These are phyloP conservation scores for Colletotrichum orbiculare DNA, from an alignment of 2,329 filamentous ascomycete species.

Conservation along the genomic window DNA sequence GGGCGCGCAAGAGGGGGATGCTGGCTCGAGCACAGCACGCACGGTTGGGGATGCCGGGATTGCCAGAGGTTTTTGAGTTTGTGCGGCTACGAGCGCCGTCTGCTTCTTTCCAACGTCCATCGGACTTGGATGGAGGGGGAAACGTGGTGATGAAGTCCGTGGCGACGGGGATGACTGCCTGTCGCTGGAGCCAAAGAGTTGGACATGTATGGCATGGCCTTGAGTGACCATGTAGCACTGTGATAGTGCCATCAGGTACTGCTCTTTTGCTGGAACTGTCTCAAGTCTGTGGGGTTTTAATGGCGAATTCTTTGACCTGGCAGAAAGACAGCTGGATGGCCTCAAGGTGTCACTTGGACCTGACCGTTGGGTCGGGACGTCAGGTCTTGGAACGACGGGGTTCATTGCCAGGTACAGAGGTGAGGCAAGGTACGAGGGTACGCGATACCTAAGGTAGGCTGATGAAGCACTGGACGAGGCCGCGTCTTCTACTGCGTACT, in stretches of 20 bases:
- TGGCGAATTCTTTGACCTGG: background rate
- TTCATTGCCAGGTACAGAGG: too few relatives aligned
- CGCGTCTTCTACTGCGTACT: background rate
- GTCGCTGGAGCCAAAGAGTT: too few relatives aligned
- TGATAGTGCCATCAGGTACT: background rate
- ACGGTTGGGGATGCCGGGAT: too few relatives aligned
- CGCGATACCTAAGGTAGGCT: background rate
- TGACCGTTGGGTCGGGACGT: background rate
- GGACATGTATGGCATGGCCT: slow-evolving; percentile 6
- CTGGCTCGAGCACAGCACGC: background rate
- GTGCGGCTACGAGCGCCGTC: too few relatives aligned
- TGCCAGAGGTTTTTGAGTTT: too few relatives aligned
- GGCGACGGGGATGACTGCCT: background rate
- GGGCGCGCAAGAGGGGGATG: background rate
- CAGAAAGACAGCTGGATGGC: too few relatives aligned
- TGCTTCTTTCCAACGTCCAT: background rate
- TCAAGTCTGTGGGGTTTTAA: slow-evolving; percentile 25
- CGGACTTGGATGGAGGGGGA: slow-evolving; percentile 5
- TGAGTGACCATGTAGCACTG: slow-evolving; percentile 1
- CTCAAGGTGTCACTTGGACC: background rate
- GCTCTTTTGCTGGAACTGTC: slow-evolving; percentile 22
- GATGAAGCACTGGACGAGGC: slow-evolving; percentile 10
- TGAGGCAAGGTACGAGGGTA: background rate
- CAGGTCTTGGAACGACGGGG: too few relatives aligned
- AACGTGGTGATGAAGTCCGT: slow-evolving; percentile 15